These are phyloP conservation scores for Wickerhamomyces tratensis DNA, from an alignment of 805 yeast genomes.

Conservation along the genomic window DNA sequence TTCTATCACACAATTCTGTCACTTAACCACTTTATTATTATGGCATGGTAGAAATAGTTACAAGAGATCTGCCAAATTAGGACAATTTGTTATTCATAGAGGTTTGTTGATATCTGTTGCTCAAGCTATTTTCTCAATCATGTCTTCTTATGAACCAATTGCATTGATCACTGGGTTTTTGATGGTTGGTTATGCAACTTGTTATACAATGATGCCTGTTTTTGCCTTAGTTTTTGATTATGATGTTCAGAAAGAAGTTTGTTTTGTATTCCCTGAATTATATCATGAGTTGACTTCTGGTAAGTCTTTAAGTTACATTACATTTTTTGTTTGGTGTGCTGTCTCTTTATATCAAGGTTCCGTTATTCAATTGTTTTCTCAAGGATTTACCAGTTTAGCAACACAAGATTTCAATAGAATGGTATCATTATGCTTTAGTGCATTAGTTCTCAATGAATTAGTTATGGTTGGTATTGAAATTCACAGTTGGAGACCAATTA, in stretches of 20 bases:
- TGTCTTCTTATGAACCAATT: constrained; percentile 84
- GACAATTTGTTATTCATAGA: constrained; percentile 94
- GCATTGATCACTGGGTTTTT: constrained; percentile 94
- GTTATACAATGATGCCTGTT: constrained; percentile 97
- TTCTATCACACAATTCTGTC: constrained; percentile 86
- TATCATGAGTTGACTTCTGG: constrained; percentile 90
- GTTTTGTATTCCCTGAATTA: constrained; percentile 86
- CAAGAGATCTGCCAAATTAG: constrained; percentile 88
- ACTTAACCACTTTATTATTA: constrained; percentile 71
- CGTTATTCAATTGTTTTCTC: constrained; percentile 76
- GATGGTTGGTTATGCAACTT: constrained; percentile 97
- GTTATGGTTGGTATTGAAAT: constrained; percentile 90
- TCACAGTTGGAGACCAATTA: constrained; percentile 79
- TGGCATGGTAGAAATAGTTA: constrained; percentile 99
- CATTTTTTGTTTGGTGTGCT: constrained; percentile 86
- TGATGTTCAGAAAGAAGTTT: constrained; percentile 84
- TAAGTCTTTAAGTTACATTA: constrained; percentile 71
- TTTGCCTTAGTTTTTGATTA: constrained; percentile 85
- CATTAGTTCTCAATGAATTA: constrained; percentile 75
- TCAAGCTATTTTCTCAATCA: constrained; percentile 85
- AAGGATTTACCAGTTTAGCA: constrained; percentile 57
- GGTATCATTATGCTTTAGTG: constrained; percentile 84
- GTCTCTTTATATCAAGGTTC: constrained; percentile 89
- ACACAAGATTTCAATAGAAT: constrained; percentile 46
- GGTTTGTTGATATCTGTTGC: constrained; percentile 91